Percentiles rank a stretch among this genome's conserved stretches.
phyloP scores from a whole-genome alignment of 257 asterid genomes.

The Euphrasia confusa region DNA sequence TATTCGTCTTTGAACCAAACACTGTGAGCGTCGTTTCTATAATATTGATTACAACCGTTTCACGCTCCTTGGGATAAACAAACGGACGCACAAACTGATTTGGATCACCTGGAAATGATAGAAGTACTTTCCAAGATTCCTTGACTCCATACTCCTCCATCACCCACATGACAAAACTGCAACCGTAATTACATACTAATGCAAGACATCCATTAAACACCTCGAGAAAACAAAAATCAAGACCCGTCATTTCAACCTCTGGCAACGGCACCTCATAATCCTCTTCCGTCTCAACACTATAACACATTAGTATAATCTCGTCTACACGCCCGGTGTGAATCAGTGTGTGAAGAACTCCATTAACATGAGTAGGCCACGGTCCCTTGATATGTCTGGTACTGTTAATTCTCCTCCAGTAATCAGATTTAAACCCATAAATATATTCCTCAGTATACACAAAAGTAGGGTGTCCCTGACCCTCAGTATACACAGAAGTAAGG shows the following conservation, averaged over 20 bases:
- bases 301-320: not conserved
- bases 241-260: not conserved
- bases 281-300: not conserved
- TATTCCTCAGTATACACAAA: not conserved
- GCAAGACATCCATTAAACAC: not conserved
- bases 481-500: too few relatives aligned
- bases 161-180: not conserved
- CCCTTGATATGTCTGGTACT: not conserved
- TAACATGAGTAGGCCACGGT: not conserved
- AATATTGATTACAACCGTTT: too few relatives aligned
- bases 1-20: not conserved
- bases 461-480: not conserved
- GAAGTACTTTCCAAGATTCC: not conserved
- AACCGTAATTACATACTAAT: not conserved
- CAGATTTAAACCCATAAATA: not conserved
- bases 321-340: not conserved
- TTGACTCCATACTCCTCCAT: conserved; percentile 7
- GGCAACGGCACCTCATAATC: not conserved
- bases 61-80: not conserved
- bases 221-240: not conserved
- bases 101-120: not conserved
- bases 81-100: too few relatives aligned
- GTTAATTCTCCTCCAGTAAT: not conserved
- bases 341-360: not conserved
- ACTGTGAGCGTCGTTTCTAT: not conserved